These are phyloP conservation scores for Pinus albicaulis DNA, from an alignment of 75 land plant species.

Conservation along the genomic window DNA sequence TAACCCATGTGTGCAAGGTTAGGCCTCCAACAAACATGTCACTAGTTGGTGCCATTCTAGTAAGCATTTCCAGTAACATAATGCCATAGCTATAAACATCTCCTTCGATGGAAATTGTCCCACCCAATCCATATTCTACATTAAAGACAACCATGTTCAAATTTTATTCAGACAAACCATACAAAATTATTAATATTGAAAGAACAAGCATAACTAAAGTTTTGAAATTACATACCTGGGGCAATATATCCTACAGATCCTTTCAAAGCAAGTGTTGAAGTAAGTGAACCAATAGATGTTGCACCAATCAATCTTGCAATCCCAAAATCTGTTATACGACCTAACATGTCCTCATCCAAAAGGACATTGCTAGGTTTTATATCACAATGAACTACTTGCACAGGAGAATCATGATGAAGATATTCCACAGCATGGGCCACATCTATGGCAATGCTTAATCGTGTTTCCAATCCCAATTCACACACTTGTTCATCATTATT, in stretches of 20 bases:
- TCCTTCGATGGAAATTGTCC: slow-evolving; percentile 19
- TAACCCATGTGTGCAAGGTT: background rate
- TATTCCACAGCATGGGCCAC: slow-evolving; percentile 12
- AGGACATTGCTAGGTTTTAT: slow-evolving; percentile 21
- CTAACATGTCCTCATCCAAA: slow-evolving; percentile 9
- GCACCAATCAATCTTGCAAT: slow-evolving; percentile 8
- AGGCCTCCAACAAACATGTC: slow-evolving; percentile 2
- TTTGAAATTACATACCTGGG: background rate
- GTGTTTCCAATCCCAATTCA: background rate
- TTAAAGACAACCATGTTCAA: background rate
- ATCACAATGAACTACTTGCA: slow-evolving; percentile 16
- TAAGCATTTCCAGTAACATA: slow-evolving; percentile 25
- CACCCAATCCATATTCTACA: slow-evolving; percentile 18
- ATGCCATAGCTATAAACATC: slow-evolving; percentile 41
- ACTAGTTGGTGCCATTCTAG: slow-evolving; percentile 9
- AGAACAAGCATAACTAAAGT: too few species aligned
- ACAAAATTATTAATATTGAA: background rate
- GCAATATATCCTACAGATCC: background rate
- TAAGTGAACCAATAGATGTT: background rate
- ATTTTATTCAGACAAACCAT: background rate
- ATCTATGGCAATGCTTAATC: slow-evolving; percentile 8
- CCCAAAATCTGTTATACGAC: slow-evolving; percentile 15
- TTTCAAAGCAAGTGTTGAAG: background rate
- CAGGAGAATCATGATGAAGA: slow-evolving; percentile 6
- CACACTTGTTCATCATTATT: background rate